Evolutionary conservation across 2,329 filamentous ascomycete species (phyloP), one percentile per base, ranked within the genome.

Genomic region (Tolypocladium pustulatum): DNA sequence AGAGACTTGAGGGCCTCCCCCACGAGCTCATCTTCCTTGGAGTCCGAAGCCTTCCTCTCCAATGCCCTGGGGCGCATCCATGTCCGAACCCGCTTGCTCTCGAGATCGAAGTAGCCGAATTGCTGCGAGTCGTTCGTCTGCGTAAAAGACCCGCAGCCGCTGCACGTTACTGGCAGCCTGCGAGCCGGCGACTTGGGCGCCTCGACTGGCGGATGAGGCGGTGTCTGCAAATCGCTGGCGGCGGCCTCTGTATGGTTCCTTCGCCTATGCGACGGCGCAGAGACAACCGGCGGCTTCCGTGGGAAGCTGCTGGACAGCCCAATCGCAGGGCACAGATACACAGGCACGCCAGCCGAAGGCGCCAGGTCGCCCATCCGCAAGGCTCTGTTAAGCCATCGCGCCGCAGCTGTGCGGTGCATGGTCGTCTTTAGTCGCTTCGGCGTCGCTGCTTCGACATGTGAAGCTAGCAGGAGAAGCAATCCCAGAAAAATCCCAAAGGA

Each of bases 71-170:
- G 65, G 9, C 69, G 61, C n/a, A 74, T 61, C 66, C 80, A 86
- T 38, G 71, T 73, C 62, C 69, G 75, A 4, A 86, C 78, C 2
- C 77, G 74, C 64, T 76, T 83, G 62, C 81, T 79, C 40, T 68
- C 69, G 34, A 80, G 58, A 59, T 81, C 75, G 66, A 79, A 88
- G 69, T 81, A 86, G 4, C 83, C 83, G 7, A 86, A 74, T 60
- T 80, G 73, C 34, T 78, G 69, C 1, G 79, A 69, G 22, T 80
- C 70, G 0, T 69, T 68, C 0, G 78, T 83, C 68, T 89, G 86
- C 53, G 83, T 77, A 64, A 86, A 77, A 17, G 85, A 85, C 52
- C 86, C 86, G 67, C 86, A 89, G 40, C 86, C 86, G 15, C 78
- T 77, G 64, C 86, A 89, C 62, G 81, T 82, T 13, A 76, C 65